phyloP scores from a whole-genome alignment of 106 monocot genomes.

The Hemerocallis citrina region DNA sequence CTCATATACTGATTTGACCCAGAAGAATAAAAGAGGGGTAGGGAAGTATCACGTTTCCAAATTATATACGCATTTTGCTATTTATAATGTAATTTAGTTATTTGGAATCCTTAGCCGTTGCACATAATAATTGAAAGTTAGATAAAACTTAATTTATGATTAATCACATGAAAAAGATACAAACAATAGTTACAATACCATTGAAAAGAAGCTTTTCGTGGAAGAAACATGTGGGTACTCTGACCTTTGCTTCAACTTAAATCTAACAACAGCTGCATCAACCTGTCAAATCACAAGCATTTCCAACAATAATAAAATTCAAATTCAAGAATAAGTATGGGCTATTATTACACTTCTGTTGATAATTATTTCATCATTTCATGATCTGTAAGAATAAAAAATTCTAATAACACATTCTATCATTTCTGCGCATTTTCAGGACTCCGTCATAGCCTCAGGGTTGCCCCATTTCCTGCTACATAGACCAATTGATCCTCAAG shows the following conservation, averaged over 20 bases:
- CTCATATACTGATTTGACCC: too few species aligned
- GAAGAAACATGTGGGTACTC: conserved; percentile 68
- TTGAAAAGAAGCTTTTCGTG: conserved; percentile 73
- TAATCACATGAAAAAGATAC: not conserved
- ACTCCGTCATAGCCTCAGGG: too few species aligned
- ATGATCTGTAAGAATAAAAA: too few species aligned
- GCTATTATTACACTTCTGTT: not conserved
- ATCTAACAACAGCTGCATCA: conserved; percentile 86
- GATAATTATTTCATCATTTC: too few species aligned
- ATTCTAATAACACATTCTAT: too few species aligned
- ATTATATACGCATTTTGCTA: not conserved
- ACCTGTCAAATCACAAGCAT: conserved; percentile 31
- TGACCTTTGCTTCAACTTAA: conserved; percentile 47
- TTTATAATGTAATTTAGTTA: not conserved
- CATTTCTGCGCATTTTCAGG: too few species aligned
- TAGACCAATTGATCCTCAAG: too few species aligned
- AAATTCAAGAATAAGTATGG: too few species aligned
- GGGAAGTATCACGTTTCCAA: not conserved
- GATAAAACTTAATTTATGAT: not conserved
- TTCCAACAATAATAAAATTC: too few species aligned
- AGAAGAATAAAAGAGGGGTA: not conserved
- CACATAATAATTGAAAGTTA: not conserved
- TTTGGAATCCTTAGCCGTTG: not conserved
- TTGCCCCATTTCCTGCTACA: too few species aligned
- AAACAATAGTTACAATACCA: conserved; percentile 22